Base-by-base conservation (phyloP, 371 early-diverging fungal genomes). In the Mucor velutinosus region DNA sequence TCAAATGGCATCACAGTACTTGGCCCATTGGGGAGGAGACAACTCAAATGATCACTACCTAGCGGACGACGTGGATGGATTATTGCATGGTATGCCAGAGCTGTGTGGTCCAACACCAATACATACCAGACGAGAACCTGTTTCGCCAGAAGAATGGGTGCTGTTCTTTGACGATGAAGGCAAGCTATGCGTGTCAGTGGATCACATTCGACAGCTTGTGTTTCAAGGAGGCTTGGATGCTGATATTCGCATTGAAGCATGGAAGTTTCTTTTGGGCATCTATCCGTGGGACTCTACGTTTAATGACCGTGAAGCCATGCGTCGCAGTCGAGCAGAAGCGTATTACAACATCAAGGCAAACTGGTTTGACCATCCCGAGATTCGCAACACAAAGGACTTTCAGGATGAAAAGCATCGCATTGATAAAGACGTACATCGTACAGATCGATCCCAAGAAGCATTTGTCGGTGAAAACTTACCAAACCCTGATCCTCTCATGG, bases 401-500 rank as follows among this genome's bases (percentile, higher is more conserved):
- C 76, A 81, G 62, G 97, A 96, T 66, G 91, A 97, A 53, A 90
- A 92, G 66, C 88, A 87, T 69, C 87, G 96, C 0, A 94, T 98
- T 65, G 96, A 95, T 59, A 96, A 95, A 77, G 98, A 97, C 70
- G 97, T 96, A 0, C 88, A 96, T 64, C 89, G 97, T 47, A 98
- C 98, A 1, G 98, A 98, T 74, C 81, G 97, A 6, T 86, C 86
- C 0, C 87, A 94, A 7, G 86, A 90, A 0, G 87, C 93, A 65
- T 95, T 94, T 82, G 87, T 89, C 10, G 86, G 85, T 8, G 86
- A 88, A 39, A 86, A 85, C 23, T 76, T 90, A 53, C 87, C 86
- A 39, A 87, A 88, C 71, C 78, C 90, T 58, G 74, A 86, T 27
- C 83, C 82, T 25, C 81, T 89, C 66, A 81, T 85, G 67, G 65